A percentile compares a stretch with the other conserved stretches of the same genome.
Conservation (phyloP, 2,329 filamentous ascomycete species). For the Scedosporium apiospermum region DNA sequence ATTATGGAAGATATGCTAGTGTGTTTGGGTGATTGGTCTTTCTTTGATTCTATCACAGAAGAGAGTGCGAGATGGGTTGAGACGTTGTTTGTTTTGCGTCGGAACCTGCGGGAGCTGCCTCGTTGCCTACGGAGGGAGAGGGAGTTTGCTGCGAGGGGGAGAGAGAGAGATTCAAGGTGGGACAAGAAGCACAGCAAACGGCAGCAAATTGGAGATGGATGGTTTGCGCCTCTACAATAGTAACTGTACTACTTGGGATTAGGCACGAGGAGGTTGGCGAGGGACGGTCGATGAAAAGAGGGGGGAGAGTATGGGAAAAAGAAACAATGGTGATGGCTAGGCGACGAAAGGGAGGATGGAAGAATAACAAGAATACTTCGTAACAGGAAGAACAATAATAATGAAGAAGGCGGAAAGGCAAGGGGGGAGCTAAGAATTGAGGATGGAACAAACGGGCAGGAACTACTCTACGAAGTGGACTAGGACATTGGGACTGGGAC, state of each 20-base stretch:
- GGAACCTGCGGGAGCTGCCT: constrained; percentile 1
- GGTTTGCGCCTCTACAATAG: neutral
- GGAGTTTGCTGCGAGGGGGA: constrained; percentile 6
- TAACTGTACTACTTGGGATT: neutral
- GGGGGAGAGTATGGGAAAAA: neutral
- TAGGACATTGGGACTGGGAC: neutral
- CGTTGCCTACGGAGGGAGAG: neutral
- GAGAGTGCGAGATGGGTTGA: neutral
- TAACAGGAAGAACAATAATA: neutral
- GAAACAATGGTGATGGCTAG: neutral
- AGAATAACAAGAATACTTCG: neutral
- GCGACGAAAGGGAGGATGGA: neutral
- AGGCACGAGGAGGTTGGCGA: constrained; percentile 1
- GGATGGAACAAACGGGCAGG: neutral
- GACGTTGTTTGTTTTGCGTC: constrained; percentile 5
- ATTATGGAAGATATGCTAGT: constrained; percentile 34
- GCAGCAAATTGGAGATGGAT: neutral
- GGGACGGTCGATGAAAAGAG: neutral
- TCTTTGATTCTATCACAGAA: neutral
- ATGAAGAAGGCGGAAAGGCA: neutral
- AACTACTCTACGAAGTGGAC: constrained; percentile 2
- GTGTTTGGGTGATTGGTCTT: neutral
- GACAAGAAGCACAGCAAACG: neutral
- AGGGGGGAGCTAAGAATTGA: constrained; percentile 6
- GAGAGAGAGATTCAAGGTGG: constrained; percentile 9